Evolutionary conservation across 2,329 filamentous ascomycete species (phyloP).

Genomic region (Rosellinia necatrix): DNA sequence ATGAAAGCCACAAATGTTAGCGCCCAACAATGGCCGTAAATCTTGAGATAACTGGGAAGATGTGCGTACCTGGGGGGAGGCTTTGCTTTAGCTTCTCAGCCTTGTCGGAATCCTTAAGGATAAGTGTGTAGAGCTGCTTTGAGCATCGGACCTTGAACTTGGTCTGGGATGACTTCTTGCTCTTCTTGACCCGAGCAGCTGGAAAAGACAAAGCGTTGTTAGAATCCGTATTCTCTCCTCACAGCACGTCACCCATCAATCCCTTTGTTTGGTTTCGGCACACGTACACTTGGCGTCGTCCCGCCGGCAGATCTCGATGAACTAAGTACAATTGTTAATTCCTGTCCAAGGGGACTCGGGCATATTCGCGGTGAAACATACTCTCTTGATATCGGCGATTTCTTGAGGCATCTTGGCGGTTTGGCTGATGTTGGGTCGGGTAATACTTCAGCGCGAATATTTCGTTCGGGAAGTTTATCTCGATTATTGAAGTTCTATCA

Average conservation of each 20-base stretch:
- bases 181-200: constrained; percentile 97
- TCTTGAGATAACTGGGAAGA: not conserved
- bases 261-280: constrained; percentile 18
- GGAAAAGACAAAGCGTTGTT: constrained; percentile 38
- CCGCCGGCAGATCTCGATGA: constrained; percentile 99
- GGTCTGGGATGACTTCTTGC: constrained; percentile 85
- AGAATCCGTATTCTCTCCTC: constrained; percentile 32
- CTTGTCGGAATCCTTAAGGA: constrained; percentile 98
- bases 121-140: constrained; percentile 94
- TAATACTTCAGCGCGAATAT: constrained; percentile 23
- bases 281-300: constrained; percentile 98
- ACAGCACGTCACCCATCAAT: constrained; percentile 11
- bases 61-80: constrained; percentile 86
- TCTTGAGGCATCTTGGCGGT: constrained; percentile 93
- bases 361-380: constrained; percentile 39
- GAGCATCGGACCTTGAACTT: constrained; percentile 99
- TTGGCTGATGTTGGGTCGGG: constrained; percentile 39
- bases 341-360: not conserved
- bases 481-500: constrained; percentile 35
- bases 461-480: constrained; percentile 21
- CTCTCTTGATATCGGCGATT: constrained; percentile 96
- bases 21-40: constrained; percentile 3
- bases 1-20: constrained; percentile 26
- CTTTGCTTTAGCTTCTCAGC: constrained; percentile 99
- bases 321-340: constrained; percentile 59